Conservation (phyloP, 116 monocot genomes). For the Trichopus zeylanicus region DNA sequence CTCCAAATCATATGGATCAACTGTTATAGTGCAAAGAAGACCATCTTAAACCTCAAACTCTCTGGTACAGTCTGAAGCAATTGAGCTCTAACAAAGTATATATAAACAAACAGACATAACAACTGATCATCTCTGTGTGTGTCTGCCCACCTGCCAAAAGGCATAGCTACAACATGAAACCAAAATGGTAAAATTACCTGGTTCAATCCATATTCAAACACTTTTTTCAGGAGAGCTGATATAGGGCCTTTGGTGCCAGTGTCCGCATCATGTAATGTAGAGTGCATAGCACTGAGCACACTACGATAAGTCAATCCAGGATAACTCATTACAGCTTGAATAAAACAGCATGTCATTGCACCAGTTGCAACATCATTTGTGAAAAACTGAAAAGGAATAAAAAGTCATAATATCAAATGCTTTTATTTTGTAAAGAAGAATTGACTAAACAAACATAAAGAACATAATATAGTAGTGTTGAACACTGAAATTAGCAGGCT, state of each 20-base stretch:
- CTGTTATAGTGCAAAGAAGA: not conserved
- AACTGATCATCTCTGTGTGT: too few relatives aligned
- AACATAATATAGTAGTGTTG: too few relatives aligned
- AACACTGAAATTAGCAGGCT: too few relatives aligned
- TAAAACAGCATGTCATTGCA: conserved; percentile 92
- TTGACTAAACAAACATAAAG: too few relatives aligned
- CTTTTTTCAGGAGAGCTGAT: conserved; percentile 42
- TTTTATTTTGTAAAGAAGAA: too few relatives aligned
- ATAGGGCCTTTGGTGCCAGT: conserved; percentile 40
- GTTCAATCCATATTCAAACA: conserved; percentile 36
- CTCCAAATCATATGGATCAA: not conserved
- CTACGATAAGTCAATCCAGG: conserved; percentile 67
- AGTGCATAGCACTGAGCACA: conserved; percentile 56
- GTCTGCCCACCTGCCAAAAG: too few relatives aligned
- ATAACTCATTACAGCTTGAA: conserved; percentile 58
- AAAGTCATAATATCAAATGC: too few relatives aligned
- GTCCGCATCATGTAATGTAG: conserved; percentile 43
- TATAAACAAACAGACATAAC: too few relatives aligned
- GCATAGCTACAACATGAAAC: too few relatives aligned
- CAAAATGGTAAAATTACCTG: conserved; percentile 38
- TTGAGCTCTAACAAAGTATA: too few relatives aligned
- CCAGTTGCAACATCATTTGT: conserved; percentile 42
- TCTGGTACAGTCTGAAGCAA: not conserved
- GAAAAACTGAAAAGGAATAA: conserved; percentile 43
- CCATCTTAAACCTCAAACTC: not conserved